These are phyloP conservation scores for Kalaharituber pfeilii DNA, from an alignment of 2,329 filamentous ascomycete genomes.

Conservation along the genomic window DNA sequence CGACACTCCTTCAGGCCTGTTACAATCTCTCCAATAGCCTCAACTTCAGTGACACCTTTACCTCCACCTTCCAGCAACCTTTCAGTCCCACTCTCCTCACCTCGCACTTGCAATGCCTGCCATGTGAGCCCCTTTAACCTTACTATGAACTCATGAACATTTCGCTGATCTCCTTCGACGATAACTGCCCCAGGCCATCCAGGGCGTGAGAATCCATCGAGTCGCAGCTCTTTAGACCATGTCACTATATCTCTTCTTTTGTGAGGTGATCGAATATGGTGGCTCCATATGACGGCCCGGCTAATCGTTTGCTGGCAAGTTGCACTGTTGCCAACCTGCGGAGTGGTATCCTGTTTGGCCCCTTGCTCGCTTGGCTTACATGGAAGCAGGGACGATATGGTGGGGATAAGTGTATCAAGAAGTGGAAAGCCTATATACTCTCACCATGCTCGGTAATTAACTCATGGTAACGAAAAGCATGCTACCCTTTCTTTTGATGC, in stretches of 20 bases:
- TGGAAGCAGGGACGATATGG: neutral
- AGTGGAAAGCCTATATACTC: neutral
- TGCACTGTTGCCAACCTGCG: too few relatives aligned
- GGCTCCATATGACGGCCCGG: conserved; percentile 5
- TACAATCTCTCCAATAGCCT: conserved; percentile 5
- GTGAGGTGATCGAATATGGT: conserved; percentile 5
- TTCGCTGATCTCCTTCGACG: conserved; percentile 5
- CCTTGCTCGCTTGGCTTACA: too few relatives aligned
- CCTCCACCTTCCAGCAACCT: neutral
- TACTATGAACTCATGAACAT: conserved; percentile 5
- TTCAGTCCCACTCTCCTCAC: neutral
- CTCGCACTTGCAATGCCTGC: conserved; percentile 8
- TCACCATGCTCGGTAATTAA: too few relatives aligned
- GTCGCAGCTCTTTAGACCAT: conserved; percentile 1
- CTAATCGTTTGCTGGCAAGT: too few relatives aligned
- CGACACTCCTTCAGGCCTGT: neutral
- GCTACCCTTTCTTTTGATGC: too few relatives aligned
- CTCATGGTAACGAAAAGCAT: too few relatives aligned
- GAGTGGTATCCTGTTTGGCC: too few relatives aligned
- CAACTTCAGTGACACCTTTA: conserved; percentile 4
- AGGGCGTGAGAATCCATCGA: conserved; percentile 4
- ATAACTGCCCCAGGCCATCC: conserved; percentile 5
- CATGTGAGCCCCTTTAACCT: conserved; percentile 3
- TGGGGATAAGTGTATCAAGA: neutral
- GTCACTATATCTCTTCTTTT: conserved; percentile 5